Conservation (phyloP, 495 filamentous ascomycete species). For the Podospora bellae-mahoneyi region DNA sequence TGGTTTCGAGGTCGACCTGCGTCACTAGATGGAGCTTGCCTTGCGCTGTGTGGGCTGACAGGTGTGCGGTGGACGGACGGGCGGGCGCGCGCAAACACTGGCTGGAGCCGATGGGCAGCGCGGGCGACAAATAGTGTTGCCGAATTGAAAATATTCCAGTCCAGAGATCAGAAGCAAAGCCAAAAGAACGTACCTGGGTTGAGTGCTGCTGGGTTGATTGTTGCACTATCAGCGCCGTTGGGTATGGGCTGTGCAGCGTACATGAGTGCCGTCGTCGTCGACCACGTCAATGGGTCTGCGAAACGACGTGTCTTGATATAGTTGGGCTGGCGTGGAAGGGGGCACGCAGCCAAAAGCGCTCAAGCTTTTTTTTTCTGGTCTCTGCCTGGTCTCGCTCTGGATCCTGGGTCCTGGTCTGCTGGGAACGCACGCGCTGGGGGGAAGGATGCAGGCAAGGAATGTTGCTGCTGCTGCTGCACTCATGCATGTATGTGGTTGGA, state of each 20-base stretch:
- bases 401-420: neutral
- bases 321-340: conserved; percentile 46
- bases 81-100: conserved; percentile 13
- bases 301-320: conserved; percentile 58
- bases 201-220: conserved; percentile 55
- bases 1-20: neutral
- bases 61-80: neutral
- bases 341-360: conserved; percentile 30
- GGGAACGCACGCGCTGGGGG: conserved; percentile 39
- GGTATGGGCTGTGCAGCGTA: conserved; percentile 49
- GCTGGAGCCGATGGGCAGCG: neutral
- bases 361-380: conserved; percentile 22
- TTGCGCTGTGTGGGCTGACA: neutral
- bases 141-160: conserved; percentile 5
- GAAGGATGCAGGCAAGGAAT: conserved; percentile 36
- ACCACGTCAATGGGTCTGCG: conserved; percentile 45
- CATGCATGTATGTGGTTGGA: conserved; percentile 38
- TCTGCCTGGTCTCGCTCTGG: conserved; percentile 17
- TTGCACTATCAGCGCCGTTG: conserved; percentile 55
- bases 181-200: conserved; percentile 46
- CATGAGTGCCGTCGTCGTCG: conserved; percentile 46
- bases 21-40: neutral
- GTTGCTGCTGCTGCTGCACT: neutral
- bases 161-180: neutral
- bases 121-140: neutral